Evolutionary conservation across 1,139 yeast genomes (phyloP).

Genomic region (Hyphopichia khmerensis): DNA sequence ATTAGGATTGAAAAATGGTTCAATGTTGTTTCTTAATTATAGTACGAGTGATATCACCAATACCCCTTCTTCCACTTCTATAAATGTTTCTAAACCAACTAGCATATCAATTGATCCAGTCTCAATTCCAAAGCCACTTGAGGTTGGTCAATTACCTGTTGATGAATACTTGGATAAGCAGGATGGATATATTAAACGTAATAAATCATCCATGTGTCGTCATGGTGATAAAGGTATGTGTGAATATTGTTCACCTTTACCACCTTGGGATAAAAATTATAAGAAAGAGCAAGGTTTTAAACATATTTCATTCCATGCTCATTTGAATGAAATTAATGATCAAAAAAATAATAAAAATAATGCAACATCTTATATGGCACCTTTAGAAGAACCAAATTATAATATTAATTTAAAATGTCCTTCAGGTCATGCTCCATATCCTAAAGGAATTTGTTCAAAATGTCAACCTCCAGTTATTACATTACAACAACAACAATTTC

Average conservation of each 20-base stretch:
- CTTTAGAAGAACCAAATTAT: slow-evolving; percentile 72
- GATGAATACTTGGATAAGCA: slow-evolving; percentile 68
- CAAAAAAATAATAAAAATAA: slow-evolving; percentile 62
- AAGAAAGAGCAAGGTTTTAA: slow-evolving; percentile 76
- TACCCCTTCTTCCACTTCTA: slow-evolving; percentile 11
- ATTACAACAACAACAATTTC: slow-evolving; percentile 80
- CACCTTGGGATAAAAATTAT: slow-evolving; percentile 88
- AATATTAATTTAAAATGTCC: slow-evolving; percentile 63
- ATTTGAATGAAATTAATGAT: slow-evolving; percentile 71
- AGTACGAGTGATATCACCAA: slow-evolving; percentile 15
- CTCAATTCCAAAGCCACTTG: slow-evolving; percentile 15
- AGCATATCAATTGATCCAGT: slow-evolving; percentile 4
- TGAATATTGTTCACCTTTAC: slow-evolving; percentile 92
- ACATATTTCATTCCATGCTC: slow-evolving; percentile 85
- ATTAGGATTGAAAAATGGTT: slow-evolving; percentile 77
- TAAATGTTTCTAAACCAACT: slow-evolving; percentile 7
- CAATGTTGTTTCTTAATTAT: slow-evolving; percentile 64
- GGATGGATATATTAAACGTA: slow-evolving; percentile 72
- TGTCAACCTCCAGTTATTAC: slow-evolving; percentile 97
- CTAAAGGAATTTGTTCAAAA: slow-evolving; percentile 91
- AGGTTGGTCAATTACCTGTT: slow-evolving; percentile 48
- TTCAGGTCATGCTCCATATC: slow-evolving; percentile 90
- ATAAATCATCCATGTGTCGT: slow-evolving; percentile 64
- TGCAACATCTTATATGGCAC: slow-evolving; percentile 71
- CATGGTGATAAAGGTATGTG: slow-evolving; percentile 97